Evolutionary conservation across 768 basidiomycete species (phyloP).

Genomic region (Mycena olivaceomarginata): DNA sequence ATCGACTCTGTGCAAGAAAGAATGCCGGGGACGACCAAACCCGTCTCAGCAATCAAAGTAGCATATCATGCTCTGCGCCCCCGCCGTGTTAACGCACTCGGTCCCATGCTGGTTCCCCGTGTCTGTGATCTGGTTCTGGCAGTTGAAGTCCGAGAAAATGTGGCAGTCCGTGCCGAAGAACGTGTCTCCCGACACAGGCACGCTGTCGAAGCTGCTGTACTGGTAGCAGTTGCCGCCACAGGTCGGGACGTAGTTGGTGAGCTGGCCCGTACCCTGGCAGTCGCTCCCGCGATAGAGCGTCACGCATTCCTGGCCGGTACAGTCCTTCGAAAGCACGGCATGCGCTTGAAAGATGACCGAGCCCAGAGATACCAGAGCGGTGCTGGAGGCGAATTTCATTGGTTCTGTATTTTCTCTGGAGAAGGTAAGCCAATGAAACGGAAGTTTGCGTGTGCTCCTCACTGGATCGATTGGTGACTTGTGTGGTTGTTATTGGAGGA

Average conservation of each 20-base stretch:
- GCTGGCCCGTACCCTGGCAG: not conserved
- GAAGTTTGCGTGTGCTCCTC: too few relatives aligned
- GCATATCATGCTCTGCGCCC: constrained; percentile 15
- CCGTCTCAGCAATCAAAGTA: constrained; percentile 13
- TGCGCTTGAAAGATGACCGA: not conserved
- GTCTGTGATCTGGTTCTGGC: constrained; percentile 14
- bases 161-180: constrained; percentile 20
- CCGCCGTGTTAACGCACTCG: not conserved
- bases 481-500: too few relatives aligned
- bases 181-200: not conserved
- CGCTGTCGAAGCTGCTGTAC: constrained; percentile 6
- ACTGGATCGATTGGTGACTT: too few relatives aligned
- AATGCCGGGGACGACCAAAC: too few relatives aligned
- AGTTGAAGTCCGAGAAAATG: constrained; percentile 11
- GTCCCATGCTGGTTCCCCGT: not conserved
- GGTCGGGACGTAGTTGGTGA: constrained; percentile 11
- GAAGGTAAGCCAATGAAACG: too few relatives aligned
- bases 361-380: not conserved
- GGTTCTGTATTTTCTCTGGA: too few relatives aligned
- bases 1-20: too few relatives aligned
- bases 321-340: not conserved
- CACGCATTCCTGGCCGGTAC: not conserved
- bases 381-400: not conserved
- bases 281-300: not conserved
- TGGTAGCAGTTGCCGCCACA: constrained; percentile 3